phyloP scores from a whole-genome alignment of 805 yeast genomes.

The Candida stauntonica region DNA sequence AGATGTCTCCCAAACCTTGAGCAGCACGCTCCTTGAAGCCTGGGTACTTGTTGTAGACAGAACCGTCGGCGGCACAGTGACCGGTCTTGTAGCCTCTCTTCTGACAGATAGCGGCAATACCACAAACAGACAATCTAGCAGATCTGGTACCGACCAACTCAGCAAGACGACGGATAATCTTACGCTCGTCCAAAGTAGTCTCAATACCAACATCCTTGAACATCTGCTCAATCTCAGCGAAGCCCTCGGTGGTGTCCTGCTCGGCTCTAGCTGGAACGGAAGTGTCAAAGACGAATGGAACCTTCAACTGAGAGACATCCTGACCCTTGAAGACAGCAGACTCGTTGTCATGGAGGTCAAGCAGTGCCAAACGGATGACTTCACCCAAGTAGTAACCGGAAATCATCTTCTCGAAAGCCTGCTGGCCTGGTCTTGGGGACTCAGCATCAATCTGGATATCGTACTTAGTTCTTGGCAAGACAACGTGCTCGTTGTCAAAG shows the following conservation, averaged over 20 bases:
- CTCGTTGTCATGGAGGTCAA: conserved; percentile 58
- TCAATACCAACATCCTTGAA: conserved; percentile 57
- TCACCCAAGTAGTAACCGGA: conserved; percentile 97
- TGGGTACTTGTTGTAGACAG: conserved; percentile 92
- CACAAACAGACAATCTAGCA: conserved; percentile 89
- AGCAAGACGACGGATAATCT: conserved; percentile 74
- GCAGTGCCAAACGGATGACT: conserved; percentile 70
- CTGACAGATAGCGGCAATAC: conserved; percentile 89
- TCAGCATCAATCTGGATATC: conserved; percentile 76
- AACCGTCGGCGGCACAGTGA: conserved; percentile 96
- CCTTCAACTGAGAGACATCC: conserved; percentile 56
- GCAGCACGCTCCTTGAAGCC: conserved; percentile 88
- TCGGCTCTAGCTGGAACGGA: conserved; percentile 84
- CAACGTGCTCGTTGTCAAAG: conserved; percentile 82
- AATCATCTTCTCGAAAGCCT: conserved; percentile 93
- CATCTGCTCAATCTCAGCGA: conserved; percentile 66
- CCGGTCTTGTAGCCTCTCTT: conserved; percentile 75
- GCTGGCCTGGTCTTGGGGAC: conserved; percentile 96
- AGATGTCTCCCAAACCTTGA: conserved; percentile 80
- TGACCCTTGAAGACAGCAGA: conserved; percentile 68
- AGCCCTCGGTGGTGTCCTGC: conserved; percentile 81
- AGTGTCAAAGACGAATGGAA: conserved; percentile 78
- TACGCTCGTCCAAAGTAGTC: conserved; percentile 75
- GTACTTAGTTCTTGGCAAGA: conserved; percentile 86
- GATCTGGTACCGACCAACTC: conserved; percentile 90